These are phyloP conservation scores for Russula foetens DNA, from an alignment of 768 basidiomycete genomes.

Conservation along the genomic window DNA sequence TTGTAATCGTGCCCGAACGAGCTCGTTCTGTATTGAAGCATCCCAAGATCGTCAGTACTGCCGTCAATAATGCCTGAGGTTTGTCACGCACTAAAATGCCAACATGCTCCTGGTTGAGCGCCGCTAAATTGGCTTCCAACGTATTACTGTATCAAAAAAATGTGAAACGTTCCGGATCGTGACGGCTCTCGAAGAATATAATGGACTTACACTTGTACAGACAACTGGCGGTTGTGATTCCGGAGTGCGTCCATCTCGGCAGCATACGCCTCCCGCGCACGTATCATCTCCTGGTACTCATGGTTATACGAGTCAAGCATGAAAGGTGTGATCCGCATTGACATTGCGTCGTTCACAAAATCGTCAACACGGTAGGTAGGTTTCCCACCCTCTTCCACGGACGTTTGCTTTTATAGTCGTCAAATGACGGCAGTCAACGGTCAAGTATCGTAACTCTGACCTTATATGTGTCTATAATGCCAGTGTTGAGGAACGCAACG, in stretches of 20 bases:
- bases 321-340: conserved; percentile 85
- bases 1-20: conserved; percentile 80
- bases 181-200: neutral
- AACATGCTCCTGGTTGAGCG: conserved; percentile 78
- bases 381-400: neutral
- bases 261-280: conserved; percentile 74
- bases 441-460: conserved; percentile 23
- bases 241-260: conserved; percentile 77
- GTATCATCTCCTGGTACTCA: conserved; percentile 79
- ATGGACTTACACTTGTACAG: conserved; percentile 65
- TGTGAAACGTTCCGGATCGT: neutral
- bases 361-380: conserved; percentile 59
- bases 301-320: conserved; percentile 87
- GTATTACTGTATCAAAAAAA: conserved; percentile 48
- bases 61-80: neutral
- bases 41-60: conserved; percentile 21
- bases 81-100: conserved; percentile 45
- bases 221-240: conserved; percentile 67
- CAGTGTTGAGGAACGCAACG: conserved; percentile 71
- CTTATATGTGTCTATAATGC: conserved; percentile 79
- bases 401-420: neutral
- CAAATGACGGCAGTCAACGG: neutral
- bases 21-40: conserved; percentile 57
- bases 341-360: conserved; percentile 83
- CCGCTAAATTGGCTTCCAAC: conserved; percentile 70